These are phyloP conservation scores for Bisporella sp. DNA, from an alignment of 2,329 filamentous ascomycete genomes.

Conservation along the genomic window DNA sequence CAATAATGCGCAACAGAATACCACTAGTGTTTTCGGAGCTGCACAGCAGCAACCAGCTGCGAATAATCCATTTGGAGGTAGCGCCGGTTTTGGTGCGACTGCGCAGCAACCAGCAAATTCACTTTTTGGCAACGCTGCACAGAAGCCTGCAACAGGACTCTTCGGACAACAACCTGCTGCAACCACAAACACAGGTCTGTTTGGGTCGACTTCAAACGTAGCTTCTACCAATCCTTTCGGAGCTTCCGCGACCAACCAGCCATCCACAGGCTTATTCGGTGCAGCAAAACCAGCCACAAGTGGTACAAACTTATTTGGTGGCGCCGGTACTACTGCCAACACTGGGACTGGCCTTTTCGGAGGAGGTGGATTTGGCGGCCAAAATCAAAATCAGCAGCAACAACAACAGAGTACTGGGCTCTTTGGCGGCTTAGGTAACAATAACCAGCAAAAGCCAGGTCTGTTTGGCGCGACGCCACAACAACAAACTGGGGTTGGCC, in stretches of 20 bases:
- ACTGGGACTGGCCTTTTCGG: slow-evolving; percentile 32
- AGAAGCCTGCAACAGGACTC: slow-evolving; percentile 33
- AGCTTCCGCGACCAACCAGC: slow-evolving; percentile 18
- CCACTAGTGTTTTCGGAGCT: slow-evolving; percentile 31
- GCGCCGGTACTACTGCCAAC: slow-evolving; percentile 24
- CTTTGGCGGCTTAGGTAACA: slow-evolving; percentile 42
- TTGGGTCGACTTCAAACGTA: slow-evolving; percentile 29
- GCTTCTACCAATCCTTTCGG: slow-evolving; percentile 22
- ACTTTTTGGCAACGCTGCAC: slow-evolving; percentile 31
- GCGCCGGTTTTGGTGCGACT: slow-evolving; percentile 9
- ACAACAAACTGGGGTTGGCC: slow-evolving; percentile 34
- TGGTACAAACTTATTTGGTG: slow-evolving; percentile 35
- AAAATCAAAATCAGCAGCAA: slow-evolving; percentile 30
- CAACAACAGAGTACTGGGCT: slow-evolving; percentile 36
- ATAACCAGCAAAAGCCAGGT: slow-evolving; percentile 49
- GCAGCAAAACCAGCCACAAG: slow-evolving; percentile 32
- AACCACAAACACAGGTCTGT: slow-evolving; percentile 27
- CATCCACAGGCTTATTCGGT: slow-evolving; percentile 31
- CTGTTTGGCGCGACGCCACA: slow-evolving; percentile 40
- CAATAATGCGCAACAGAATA: slow-evolving; percentile 21
- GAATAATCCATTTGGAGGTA: slow-evolving; percentile 29
- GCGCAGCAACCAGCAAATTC: slow-evolving; percentile 25
- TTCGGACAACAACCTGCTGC: slow-evolving; percentile 32
- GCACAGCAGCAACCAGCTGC: slow-evolving; percentile 30
- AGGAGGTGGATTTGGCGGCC: slow-evolving; percentile 23